phyloP scores from a whole-genome alignment of 1,139 yeast genomes.

The Pneumocystis sp. region DNA sequence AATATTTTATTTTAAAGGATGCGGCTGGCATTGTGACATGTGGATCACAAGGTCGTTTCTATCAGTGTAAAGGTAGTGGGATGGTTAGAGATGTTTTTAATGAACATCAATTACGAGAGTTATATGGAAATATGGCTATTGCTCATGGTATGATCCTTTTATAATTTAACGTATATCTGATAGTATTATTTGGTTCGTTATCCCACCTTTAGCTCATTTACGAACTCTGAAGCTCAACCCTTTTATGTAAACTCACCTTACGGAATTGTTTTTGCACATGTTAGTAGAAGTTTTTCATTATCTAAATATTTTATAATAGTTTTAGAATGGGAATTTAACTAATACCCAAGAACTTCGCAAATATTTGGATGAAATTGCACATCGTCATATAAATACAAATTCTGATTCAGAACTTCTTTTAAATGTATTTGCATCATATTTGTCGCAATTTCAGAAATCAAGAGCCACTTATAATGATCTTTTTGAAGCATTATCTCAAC shows the following conservation, averaged over 20 bases:
- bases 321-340: slow-evolving; percentile 70
- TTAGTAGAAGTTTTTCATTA: slow-evolving; percentile 1
- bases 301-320: not conserved
- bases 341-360: slow-evolving; percentile 64
- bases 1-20: slow-evolving; percentile 28
- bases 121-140: slow-evolving; percentile 89
- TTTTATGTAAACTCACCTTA: slow-evolving; percentile 95
- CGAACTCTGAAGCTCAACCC: slow-evolving; percentile 97
- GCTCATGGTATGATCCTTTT: slow-evolving; percentile 39
- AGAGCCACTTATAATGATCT: slow-evolving; percentile 86
- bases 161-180: not conserved
- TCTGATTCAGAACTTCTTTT: slow-evolving; percentile 83
- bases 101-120: slow-evolving; percentile 63
- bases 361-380: slow-evolving; percentile 82
- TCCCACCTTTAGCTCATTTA: slow-evolving; percentile 97
- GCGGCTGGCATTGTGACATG: slow-evolving; percentile 99
- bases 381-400: slow-evolving; percentile 93
- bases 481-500: slow-evolving; percentile 70
- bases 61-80: slow-evolving; percentile 97
- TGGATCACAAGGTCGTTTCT: slow-evolving; percentile 81
- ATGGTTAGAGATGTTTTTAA: slow-evolving; percentile 92
- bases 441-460: slow-evolving; percentile 80
- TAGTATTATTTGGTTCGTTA: slow-evolving; percentile 40
- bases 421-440: slow-evolving; percentile 80
- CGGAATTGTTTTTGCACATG: slow-evolving; percentile 73